A percentile compares a stretch with the other conserved stretches of the same genome.
Evolutionary conservation across 1,139 yeast species (phyloP).

Genomic region (Nakaseomyces delphensis): DNA sequence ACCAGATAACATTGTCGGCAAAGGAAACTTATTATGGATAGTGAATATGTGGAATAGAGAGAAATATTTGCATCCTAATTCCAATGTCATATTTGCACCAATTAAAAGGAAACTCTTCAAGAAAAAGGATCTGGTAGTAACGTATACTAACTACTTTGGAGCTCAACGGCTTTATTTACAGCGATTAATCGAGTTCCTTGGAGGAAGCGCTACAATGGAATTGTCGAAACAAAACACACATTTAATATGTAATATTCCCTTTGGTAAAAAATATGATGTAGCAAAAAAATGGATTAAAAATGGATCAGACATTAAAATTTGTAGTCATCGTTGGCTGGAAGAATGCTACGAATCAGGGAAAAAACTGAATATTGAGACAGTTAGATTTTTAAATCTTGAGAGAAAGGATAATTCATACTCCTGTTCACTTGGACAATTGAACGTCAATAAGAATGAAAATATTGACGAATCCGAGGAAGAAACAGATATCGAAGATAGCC

Average conservation of each 20-base stretch:
- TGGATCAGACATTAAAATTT: constrained; percentile 27
- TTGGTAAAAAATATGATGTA: constrained; percentile 68
- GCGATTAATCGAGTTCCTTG: constrained; percentile 55
- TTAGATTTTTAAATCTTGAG: constrained; percentile 8
- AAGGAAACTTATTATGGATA: constrained; percentile 72
- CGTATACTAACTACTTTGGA: constrained; percentile 77
- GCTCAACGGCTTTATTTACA: constrained; percentile 70
- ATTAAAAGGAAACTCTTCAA: constrained; percentile 45
- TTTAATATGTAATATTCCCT: constrained; percentile 57
- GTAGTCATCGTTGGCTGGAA: constrained; percentile 87
- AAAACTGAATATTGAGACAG: constrained; percentile 12
- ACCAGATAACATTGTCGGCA: constrained; percentile 27
- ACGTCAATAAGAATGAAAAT: not conserved
- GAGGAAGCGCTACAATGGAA: constrained; percentile 69
- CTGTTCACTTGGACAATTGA: constrained; percentile 10
- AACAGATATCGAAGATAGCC: constrained; percentile 5
- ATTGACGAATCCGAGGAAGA: not conserved
- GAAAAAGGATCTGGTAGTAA: constrained; percentile 44
- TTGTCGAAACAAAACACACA: constrained; percentile 62
- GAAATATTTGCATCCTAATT: constrained; percentile 49
- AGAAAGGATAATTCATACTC: constrained; percentile 6
- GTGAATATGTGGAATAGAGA: constrained; percentile 52
- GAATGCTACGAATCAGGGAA: constrained; percentile 36
- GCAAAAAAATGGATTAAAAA: constrained; percentile 57
- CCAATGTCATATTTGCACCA: constrained; percentile 51